These are phyloP conservation scores for Alternaria brassicae DNA, from an alignment of 2,329 filamentous ascomycete genomes.

Conservation along the genomic window DNA sequence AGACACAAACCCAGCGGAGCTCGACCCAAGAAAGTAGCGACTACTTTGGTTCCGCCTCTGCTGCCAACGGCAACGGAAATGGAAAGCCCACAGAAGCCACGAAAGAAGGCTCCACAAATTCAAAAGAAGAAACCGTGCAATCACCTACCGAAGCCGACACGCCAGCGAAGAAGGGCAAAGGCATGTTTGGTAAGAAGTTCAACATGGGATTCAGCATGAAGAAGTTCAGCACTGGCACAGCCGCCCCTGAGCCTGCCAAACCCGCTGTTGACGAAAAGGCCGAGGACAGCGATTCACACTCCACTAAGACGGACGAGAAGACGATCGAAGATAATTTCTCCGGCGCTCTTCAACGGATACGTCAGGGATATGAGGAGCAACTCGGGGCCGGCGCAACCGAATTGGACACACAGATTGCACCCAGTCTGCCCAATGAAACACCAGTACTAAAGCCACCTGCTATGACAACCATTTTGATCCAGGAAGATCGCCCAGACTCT, in stretches of 20 bases:
- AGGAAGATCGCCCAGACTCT: conserved; percentile 68
- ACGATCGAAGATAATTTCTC: conserved; percentile 77
- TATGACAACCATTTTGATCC: conserved; percentile 68
- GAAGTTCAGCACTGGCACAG: conserved; percentile 74
- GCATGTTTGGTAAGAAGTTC: conserved; percentile 83
- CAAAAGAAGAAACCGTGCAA: conserved; percentile 37
- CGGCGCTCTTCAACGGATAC: conserved; percentile 75
- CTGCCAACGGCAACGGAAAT: conserved; percentile 36
- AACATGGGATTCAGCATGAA: conserved; percentile 81
- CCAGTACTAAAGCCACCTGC: conserved; percentile 76
- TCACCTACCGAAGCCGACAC: conserved; percentile 53
- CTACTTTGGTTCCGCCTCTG: conserved; percentile 66
- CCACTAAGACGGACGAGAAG: conserved; percentile 69
- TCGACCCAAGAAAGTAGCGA: conserved; percentile 66
- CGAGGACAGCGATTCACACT: conserved; percentile 66
- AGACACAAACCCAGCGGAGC: conserved; percentile 63
- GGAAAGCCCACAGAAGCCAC: conserved; percentile 32
- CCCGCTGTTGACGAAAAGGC: conserved; percentile 77
- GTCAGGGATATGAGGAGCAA: conserved; percentile 74
- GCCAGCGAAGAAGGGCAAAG: conserved; percentile 62
- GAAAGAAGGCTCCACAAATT: conserved; percentile 38
- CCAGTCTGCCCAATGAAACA: conserved; percentile 75
- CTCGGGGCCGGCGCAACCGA: conserved; percentile 58
- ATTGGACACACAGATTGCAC: conserved; percentile 70
- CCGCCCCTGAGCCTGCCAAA: conserved; percentile 69